These are phyloP conservation scores for Blastobotrys indianensis DNA, from an alignment of 1,139 yeast species.

Conservation along the genomic window DNA sequence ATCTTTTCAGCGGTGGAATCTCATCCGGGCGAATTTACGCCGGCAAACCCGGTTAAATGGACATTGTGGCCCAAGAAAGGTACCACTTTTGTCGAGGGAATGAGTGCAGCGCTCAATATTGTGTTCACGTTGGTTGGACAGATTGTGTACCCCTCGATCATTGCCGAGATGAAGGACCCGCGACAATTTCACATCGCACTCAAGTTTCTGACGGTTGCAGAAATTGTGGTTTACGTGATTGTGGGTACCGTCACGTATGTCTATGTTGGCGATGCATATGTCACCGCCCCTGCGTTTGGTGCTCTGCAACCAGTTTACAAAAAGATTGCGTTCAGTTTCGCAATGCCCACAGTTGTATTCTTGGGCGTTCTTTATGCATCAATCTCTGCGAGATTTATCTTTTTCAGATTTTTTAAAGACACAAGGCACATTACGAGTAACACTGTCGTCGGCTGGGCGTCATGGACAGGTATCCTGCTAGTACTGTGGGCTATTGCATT, in stretches of 20 bases:
- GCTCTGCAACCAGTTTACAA: slow-evolving; percentile 43
- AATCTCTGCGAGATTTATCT: slow-evolving; percentile 48
- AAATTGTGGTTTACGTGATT: slow-evolving; percentile 45
- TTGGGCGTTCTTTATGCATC: slow-evolving; percentile 52
- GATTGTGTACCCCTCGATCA: slow-evolving; percentile 56
- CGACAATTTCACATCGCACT: slow-evolving; percentile 54
- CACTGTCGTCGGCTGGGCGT: slow-evolving; percentile 48
- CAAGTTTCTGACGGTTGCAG: slow-evolving; percentile 46
- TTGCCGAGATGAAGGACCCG: slow-evolving; percentile 55
- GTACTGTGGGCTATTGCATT: slow-evolving; percentile 50
- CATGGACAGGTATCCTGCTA: slow-evolving; percentile 44
- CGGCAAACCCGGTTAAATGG: slow-evolving; percentile 41
- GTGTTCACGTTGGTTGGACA: slow-evolving; percentile 61
- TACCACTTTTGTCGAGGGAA: slow-evolving; percentile 48
- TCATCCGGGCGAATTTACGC: slow-evolving; percentile 42
- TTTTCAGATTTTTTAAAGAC: slow-evolving; percentile 41
- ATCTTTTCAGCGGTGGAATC: slow-evolving; percentile 49
- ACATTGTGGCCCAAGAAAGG: slow-evolving; percentile 46
- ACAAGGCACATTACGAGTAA: slow-evolving; percentile 42
- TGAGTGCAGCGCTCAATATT: slow-evolving; percentile 54
- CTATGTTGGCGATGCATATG: slow-evolving; percentile 50
- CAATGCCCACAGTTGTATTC: slow-evolving; percentile 53
- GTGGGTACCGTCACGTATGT: slow-evolving; percentile 55
- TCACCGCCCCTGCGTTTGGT: slow-evolving; percentile 58
- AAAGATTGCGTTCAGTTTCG: slow-evolving; percentile 54